Base-by-base conservation (phyloP, 352 stramenopile species). In the Globisporangium ultimum region DNA sequence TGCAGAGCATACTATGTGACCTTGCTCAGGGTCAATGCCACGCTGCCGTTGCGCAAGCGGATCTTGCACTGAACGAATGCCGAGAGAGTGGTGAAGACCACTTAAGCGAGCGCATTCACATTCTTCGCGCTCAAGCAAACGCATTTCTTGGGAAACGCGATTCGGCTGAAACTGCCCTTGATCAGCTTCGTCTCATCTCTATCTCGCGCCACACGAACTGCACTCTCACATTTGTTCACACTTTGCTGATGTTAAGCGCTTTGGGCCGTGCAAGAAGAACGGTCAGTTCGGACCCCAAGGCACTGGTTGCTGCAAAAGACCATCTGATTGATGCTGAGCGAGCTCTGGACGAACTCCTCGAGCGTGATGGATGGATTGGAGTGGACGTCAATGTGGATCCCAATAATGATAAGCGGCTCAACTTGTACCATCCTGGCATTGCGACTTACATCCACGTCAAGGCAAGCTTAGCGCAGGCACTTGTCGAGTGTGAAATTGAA, bases 281-380 rank as follows among this genome's bases (percentile, higher is more conserved):
- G 1, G 28, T 74, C 43, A 68, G 48, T 24, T 60, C 50, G 2
- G 24, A 63, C 1, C 15, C 41, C 24, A 20, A 41, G 20, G 5
- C 48, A 17, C 55, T 86, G 17, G 43, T 53, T 1, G 51, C 17
- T 38, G 67, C 63, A 21, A 51, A 24, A 32, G 53, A 70, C 3
- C 56, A 55, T 10, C 59, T 81, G n/a, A 52, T 51, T 24, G 68
- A 84, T 61, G 80, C 77, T 1, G 67, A 85, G 56, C 42, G n/a
- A 1, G 57, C 71, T 6, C 32, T 93, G 24, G 76, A 88, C 57
- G 28, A 20, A 1, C 14, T 87, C 36, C 55, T 93, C 32, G 60
- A 73, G 32, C 69, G 72, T 12, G 70, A 85, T 55, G 83, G 83
- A 13, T 93, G 83, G 83, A 75, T 87, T 34, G 79, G 83, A 3